Conservation (phyloP, 176 grass and related monocot genomes). For the Zoysia japonica region DNA sequence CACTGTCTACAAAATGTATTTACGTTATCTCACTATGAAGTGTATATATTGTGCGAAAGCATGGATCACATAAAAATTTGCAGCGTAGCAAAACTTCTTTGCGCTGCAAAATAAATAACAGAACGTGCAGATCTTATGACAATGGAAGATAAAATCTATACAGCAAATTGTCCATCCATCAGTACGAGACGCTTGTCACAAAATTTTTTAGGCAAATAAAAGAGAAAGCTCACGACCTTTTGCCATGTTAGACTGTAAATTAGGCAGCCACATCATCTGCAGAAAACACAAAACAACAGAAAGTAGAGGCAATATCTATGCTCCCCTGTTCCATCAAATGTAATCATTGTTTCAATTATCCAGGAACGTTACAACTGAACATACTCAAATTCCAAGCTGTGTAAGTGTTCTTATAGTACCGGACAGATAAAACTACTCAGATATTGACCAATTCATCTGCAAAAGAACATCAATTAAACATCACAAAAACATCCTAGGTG, state of each 20-base stretch:
- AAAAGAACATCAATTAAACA: neutral
- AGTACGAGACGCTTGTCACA: neutral
- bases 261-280: neutral
- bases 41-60: neutral
- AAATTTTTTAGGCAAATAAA: neutral
- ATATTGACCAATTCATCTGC: too few species aligned
- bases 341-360: neutral
- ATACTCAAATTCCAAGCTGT: neutral
- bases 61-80: neutral
- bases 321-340: neutral
- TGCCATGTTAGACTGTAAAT: neutral
- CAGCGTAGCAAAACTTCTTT: neutral
- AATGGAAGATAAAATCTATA: neutral
- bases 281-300: neutral
- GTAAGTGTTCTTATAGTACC: neutral
- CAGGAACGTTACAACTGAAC: conserved; percentile 10
- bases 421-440: too few species aligned
- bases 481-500: neutral
- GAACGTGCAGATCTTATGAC: neutral
- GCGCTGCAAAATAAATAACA: neutral
- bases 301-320: conserved; percentile 10
- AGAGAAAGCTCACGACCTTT: neutral
- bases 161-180: neutral
- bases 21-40: neutral
- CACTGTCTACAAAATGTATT: neutral